Evolutionary conservation across 2,329 filamentous ascomycete genomes (phyloP).

Genomic region (Pseudogymnoascus sp.): DNA sequence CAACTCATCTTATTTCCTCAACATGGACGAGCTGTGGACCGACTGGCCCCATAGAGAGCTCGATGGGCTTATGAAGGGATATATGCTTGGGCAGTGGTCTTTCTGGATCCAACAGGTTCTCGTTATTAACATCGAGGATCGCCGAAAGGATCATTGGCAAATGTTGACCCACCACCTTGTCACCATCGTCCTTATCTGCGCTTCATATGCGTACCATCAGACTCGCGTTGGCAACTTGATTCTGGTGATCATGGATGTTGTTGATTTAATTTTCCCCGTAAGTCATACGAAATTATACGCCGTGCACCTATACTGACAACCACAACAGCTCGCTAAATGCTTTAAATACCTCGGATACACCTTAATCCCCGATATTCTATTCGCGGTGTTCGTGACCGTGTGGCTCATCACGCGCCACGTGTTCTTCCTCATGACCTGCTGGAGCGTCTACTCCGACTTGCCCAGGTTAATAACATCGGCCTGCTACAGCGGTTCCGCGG

Average conservation of each 20-base stretch:
- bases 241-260: slow-evolving; percentile 85
- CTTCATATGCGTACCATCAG: slow-evolving; percentile 79
- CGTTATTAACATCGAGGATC: slow-evolving; percentile 89
- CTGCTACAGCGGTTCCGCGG: slow-evolving; percentile 58
- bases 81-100: slow-evolving; percentile 80
- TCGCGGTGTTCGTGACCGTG: slow-evolving; percentile 74
- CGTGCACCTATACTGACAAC: slow-evolving; percentile 8
- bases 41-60: slow-evolving; percentile 76
- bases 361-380: slow-evolving; percentile 69
- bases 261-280: slow-evolving; percentile 82
- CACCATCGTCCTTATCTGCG: slow-evolving; percentile 70
- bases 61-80: slow-evolving; percentile 68
- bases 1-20: slow-evolving; percentile 68
- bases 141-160: slow-evolving; percentile 88
- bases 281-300: slow-evolving; percentile 27
- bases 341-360: slow-evolving; percentile 80
- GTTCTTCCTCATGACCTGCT: slow-evolving; percentile 70
- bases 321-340: slow-evolving; percentile 69
- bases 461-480: slow-evolving; percentile 54
- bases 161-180: slow-evolving; percentile 95
- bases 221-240: slow-evolving; percentile 84
- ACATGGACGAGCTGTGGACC: slow-evolving; percentile 71
- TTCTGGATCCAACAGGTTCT: slow-evolving; percentile 95
- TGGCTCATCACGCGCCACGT: slow-evolving; percentile 83
- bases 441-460: slow-evolving; percentile 66